A percentile compares a stretch with the other conserved stretches of the same genome.
Evolutionary conservation across 495 filamentous ascomycete species (phyloP).

Genomic region (Oidiodendron maius): DNA sequence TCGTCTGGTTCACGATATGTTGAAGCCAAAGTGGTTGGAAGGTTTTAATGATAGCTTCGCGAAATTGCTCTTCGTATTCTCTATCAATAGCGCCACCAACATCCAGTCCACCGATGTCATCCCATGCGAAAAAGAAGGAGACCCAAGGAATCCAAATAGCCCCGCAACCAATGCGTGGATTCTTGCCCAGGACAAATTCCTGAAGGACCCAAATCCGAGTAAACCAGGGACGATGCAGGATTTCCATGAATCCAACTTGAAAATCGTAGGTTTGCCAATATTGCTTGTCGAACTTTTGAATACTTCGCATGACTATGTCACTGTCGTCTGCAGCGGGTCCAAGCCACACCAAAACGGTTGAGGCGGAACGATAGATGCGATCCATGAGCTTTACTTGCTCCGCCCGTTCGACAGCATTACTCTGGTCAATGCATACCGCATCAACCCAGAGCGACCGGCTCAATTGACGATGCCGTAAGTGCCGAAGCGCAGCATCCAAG

Average conservation of each 20-base stretch:
- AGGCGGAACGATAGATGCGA: slow-evolving; percentile 6
- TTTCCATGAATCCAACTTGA: neutral
- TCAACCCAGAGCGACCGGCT: slow-evolving; percentile 11
- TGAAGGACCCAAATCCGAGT: slow-evolving; percentile 23
- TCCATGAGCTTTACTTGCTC: slow-evolving; percentile 10
- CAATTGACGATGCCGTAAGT: neutral
- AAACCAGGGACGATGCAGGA: slow-evolving; percentile 17
- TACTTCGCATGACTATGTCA: neutral
- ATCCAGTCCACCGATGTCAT: neutral
- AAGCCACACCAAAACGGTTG: slow-evolving; percentile 11
- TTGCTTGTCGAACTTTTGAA: neutral
- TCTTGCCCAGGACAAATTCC: slow-evolving; percentile 21
- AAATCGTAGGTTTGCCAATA: neutral
- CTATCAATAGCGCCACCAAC: neutral
- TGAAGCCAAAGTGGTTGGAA: neutral
- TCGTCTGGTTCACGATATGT: neutral
- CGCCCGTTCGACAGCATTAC: slow-evolving; percentile 9
- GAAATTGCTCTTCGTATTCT: neutral
- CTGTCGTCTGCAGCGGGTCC: neutral
- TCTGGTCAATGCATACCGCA: slow-evolving; percentile 15
- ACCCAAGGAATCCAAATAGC: slow-evolving; percentile 13
- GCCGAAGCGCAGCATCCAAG: slow-evolving; percentile 7
- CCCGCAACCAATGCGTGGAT: slow-evolving; percentile 23
- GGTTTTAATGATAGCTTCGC: neutral
- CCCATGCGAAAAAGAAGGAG: neutral